A percentile compares a stretch with the other conserved stretches of the same genome.
phyloP scores from a whole-genome alignment of 768 basidiomycete species.

The Mycena pura region DNA sequence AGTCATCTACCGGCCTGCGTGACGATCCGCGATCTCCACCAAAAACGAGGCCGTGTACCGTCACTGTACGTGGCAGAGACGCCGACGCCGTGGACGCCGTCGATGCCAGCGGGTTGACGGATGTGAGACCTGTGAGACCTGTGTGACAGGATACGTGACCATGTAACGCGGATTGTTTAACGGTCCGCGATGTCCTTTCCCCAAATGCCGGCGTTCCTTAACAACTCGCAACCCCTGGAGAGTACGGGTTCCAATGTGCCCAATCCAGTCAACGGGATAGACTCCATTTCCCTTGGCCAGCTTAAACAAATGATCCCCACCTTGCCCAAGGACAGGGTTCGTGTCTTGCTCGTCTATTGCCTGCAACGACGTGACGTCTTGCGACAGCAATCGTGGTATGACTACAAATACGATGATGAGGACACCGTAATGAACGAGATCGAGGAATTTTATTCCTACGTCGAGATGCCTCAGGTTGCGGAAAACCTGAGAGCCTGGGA shows the following conservation, averaged over 20 bases:
- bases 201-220: conserved; percentile 20
- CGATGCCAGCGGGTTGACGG: no score
- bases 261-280: conserved; percentile 49
- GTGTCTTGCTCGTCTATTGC: conserved; percentile 7
- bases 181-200: conserved; percentile 12
- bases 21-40: conserved; percentile 11
- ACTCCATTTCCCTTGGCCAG: conserved; percentile 84
- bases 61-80: no score
- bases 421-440: conserved; percentile 96
- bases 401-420: conserved; percentile 95
- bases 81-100: no score
- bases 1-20: conserved; percentile 11
- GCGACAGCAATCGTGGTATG: conserved; percentile 81
- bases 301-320: conserved; percentile 70
- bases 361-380: conserved; percentile 31
- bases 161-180: no score
- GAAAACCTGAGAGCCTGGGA: conserved; percentile 91
- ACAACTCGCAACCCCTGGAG: conserved; percentile 33
- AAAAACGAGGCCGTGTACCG: not conserved
- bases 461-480: conserved; percentile 90
- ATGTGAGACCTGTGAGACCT: no score
- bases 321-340: conserved; percentile 20
- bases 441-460: conserved; percentile 97
- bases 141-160: no score
- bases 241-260: conserved; percentile 31